These are phyloP conservation scores for Malus domestica DNA, from an alignment of 306 rosid genomes.

Conservation along the genomic window DNA sequence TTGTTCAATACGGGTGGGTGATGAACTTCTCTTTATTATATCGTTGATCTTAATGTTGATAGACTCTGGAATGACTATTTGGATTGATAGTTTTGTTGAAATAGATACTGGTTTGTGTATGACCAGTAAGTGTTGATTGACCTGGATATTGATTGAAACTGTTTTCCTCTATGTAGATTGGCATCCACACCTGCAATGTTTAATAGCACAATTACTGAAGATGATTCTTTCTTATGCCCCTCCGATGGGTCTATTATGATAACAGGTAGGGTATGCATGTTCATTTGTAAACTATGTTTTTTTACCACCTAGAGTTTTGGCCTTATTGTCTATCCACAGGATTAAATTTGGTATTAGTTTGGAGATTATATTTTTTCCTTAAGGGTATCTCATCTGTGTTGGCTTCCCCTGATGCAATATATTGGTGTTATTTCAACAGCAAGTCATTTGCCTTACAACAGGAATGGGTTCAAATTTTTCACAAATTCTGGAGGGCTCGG, in stretches of 20 bases:
- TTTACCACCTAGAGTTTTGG: not conserved
- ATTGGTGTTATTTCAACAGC: conserved; percentile 42
- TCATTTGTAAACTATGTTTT: conserved; percentile 8
- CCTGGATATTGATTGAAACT: not conserved
- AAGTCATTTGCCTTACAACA: conserved; percentile 93
- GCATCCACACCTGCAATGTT: conserved; percentile 99
- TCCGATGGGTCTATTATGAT: conserved; percentile 88
- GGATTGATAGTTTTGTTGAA: not conserved
- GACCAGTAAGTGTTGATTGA: not conserved
- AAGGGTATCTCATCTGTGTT: not conserved
- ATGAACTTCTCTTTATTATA: not conserved
- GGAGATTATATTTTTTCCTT: not conserved
- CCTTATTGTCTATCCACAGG: not conserved
- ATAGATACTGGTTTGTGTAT: not conserved
- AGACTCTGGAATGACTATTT: not conserved
- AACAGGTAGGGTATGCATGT: conserved; percentile 51
- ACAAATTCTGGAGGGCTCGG: conserved; percentile 90
- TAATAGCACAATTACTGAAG: conserved; percentile 74
- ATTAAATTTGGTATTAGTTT: not conserved
- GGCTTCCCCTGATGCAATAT: not conserved
- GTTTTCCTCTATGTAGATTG: conserved; percentile 43
- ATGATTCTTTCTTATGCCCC: conserved; percentile 59
- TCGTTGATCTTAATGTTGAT: not conserved
- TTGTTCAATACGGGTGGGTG: conserved; percentile 89
- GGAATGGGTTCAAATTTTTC: conserved; percentile 94